Base-by-base conservation (phyloP, 805 yeast species). In the Ogataea degrootiae region DNA sequence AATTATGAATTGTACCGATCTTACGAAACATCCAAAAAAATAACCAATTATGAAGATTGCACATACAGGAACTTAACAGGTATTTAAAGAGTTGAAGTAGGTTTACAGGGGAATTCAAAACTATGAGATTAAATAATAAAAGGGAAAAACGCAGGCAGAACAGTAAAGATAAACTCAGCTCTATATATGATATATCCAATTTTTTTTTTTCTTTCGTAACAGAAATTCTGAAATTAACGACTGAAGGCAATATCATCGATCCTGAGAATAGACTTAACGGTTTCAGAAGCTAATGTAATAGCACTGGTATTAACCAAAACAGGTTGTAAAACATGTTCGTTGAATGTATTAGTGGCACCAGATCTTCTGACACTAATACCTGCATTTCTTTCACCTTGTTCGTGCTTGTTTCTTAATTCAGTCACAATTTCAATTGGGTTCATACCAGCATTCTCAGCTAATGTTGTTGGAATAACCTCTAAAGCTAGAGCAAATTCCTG, bases 241-340 rank as follows among this genome's bases (percentile, higher is more conserved):
- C 95, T 83, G 66, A 94, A 88, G 37, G 96, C 87, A 60, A 94
- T 95, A 68, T 95, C 99, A 69, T 94, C 99, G 61, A 94, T 94
- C 70, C 99, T 85, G 67, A 94, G 76, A 55, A 94, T 90, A 40
- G 96, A 86, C 72, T 94, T 95, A 49, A 92, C 98, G 56, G 96
- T 87, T 73, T 94, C 99, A 19, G 97, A 85, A 33, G 98, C 97
- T 58, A 94, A 78, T 14, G 96, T 83, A 48, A 94, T 84, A 43
- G 98, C 97, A 68, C 96, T 87, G 17, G 94, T 91, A 66, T 85
- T 87, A 45, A 94, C 99, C 66, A 94, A 75, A 9, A 91, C 95
- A 4, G 99, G 99, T 69, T 94, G 99, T 61, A 94, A 73, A 48
- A 94, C 97, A 65, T 94, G 96, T 69, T 94, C 99, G 44, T 86